Conservation (phyloP, 306 rosid genomes). For the Lathyrus tuberosus region DNA sequence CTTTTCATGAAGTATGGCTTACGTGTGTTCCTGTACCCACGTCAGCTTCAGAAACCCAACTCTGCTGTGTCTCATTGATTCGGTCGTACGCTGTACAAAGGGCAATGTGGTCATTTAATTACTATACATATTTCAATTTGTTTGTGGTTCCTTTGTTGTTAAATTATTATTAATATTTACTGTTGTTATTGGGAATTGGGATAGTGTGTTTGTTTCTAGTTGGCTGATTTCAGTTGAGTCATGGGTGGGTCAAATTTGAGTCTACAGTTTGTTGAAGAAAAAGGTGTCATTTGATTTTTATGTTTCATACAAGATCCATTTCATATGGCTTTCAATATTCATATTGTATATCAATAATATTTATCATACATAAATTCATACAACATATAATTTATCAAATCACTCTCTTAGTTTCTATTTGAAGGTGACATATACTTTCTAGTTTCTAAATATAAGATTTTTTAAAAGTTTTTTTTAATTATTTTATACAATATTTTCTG, state of each 20-base stretch:
- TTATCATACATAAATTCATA: too few species aligned
- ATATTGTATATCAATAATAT: conserved; percentile 41
- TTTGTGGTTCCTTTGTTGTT: neutral
- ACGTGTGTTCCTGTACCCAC: conserved; percentile 64
- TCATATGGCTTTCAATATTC: conserved; percentile 29
- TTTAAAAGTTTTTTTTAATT: too few species aligned
- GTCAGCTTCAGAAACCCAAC: conserved; percentile 51
- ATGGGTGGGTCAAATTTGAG: conserved; percentile 45
- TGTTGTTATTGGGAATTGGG: conserved; percentile 16
- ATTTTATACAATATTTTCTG: too few species aligned
- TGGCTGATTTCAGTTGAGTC: conserved; percentile 10
- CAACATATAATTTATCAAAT: too few species aligned
- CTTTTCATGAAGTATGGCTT: conserved; percentile 92
- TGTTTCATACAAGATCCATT: conserved; percentile 23
- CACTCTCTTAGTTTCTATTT: neutral
- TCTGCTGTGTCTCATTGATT: conserved; percentile 19
- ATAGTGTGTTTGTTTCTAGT: conserved; percentile 27
- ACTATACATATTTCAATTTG: neutral
- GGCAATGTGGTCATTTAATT: conserved; percentile 38
- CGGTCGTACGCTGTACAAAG: conserved; percentile 33
- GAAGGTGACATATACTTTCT: neutral
- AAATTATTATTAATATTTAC: neutral
- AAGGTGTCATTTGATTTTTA: conserved; percentile 36
- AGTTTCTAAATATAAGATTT: too few species aligned
- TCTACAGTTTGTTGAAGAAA: conserved; percentile 46